phyloP scores from a whole-genome alignment of 2,329 filamentous ascomycete genomes.

The Ophiocordyceps camponoti-rufipedis region DNA sequence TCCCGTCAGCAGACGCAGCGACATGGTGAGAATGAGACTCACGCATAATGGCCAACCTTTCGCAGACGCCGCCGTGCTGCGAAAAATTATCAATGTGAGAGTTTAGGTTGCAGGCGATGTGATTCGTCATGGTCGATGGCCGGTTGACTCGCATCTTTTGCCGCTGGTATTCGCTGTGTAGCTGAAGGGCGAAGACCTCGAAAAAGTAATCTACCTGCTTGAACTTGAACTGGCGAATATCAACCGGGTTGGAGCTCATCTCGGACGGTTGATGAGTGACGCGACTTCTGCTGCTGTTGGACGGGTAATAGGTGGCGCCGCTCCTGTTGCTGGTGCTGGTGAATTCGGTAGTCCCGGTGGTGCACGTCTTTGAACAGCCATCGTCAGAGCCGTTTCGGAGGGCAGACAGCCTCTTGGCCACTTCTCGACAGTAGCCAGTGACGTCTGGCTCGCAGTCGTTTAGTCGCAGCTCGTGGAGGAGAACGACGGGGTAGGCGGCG shows the following conservation, averaged over 20 bases:
- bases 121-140: slow-evolving; percentile 6
- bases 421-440: slow-evolving; percentile 7
- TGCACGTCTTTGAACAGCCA: neutral
- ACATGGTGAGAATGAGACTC: slow-evolving; percentile 1
- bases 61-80: slow-evolving; percentile 6
- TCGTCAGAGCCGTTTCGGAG: slow-evolving; percentile 1
- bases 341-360: neutral
- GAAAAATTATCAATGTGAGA: slow-evolving; percentile 10
- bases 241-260: too few relatives aligned
- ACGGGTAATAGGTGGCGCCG: too few relatives aligned
- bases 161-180: slow-evolving; percentile 7
- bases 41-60: slow-evolving; percentile 8
- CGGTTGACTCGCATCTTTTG: slow-evolving; percentile 1
- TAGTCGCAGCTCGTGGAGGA: slow-evolving; percentile 7
- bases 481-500: slow-evolving; percentile 9
- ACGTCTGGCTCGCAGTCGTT: slow-evolving; percentile 10
- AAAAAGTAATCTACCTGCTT: slow-evolving; percentile 8
- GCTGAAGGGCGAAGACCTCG: slow-evolving; percentile 8
- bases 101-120: slow-evolving; percentile 9
- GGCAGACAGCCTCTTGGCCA: slow-evolving; percentile 4
- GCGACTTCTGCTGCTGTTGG: too few relatives aligned
- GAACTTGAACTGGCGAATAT: neutral
- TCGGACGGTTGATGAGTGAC: too few relatives aligned
- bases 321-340: neutral
- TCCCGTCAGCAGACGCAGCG: neutral